Percentiles rank a stretch among this genome's conserved stretches.
These are phyloP conservation scores for Phragmites australis DNA, from an alignment of 176 grass and related monocot genomes.

Conservation along the genomic window DNA sequence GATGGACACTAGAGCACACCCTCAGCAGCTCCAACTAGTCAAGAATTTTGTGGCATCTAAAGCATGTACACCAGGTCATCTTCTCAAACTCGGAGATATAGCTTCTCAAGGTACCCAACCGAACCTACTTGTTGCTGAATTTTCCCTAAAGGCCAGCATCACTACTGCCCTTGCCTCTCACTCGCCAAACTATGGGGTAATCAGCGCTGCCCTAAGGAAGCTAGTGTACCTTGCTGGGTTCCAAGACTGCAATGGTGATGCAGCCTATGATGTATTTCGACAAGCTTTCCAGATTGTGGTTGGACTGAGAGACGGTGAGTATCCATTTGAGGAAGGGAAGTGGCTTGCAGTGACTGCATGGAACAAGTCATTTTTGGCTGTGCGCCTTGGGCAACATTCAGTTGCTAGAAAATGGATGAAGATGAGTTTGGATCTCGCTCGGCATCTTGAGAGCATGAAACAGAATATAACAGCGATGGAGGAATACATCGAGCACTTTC, in stretches of 20 bases:
- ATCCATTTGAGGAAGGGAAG: constrained; percentile 77
- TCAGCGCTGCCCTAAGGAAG: constrained; percentile 66
- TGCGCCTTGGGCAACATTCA: constrained; percentile 52
- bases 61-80: constrained; percentile 57
- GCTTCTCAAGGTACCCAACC: constrained; percentile 59
- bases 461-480: constrained; percentile 58
- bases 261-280: constrained; percentile 66
- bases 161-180: constrained; percentile 59
- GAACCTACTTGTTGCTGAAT: constrained; percentile 69
- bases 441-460: constrained; percentile 77
- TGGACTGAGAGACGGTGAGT: constrained; percentile 78
- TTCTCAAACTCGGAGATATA: constrained; percentile 58
- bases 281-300: constrained; percentile 87
- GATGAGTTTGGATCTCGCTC: constrained; percentile 72
- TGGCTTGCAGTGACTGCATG: constrained; percentile 81
- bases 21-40: constrained; percentile 71
- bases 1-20: constrained; percentile 35
- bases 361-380: constrained; percentile 70
- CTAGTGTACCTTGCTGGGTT: constrained; percentile 61
- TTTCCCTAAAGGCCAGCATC: constrained; percentile 66
- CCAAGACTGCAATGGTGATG: constrained; percentile 58
- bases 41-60: constrained; percentile 79
- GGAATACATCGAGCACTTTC: constrained; percentile 55
- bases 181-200: constrained; percentile 68
- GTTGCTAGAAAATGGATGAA: constrained; percentile 91